phyloP scores from a whole-genome alignment of 163 green algal species.

The Scenedesmus sp. region DNA sequence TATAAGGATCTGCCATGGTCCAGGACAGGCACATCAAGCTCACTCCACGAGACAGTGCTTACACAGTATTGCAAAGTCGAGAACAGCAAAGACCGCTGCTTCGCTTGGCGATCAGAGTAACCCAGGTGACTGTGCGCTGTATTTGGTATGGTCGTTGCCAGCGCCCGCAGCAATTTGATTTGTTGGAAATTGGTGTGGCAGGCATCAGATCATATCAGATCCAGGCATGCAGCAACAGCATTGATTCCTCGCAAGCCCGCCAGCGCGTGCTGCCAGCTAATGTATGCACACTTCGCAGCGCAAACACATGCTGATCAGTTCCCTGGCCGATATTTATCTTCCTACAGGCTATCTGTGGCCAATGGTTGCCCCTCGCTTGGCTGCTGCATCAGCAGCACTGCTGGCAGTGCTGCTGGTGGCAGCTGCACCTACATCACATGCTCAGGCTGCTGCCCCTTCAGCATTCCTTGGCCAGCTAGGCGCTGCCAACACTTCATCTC shows the following conservation, averaged over 20 bases:
- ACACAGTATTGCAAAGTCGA: not conserved
- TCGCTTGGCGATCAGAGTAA: not conserved
- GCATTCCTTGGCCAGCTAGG: conserved; percentile 35
- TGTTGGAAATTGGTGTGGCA: not conserved
- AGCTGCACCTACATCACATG: conserved; percentile 21
- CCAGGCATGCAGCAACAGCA: not conserved
- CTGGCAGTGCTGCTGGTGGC: conserved; percentile 19
- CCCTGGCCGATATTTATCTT: not conserved
- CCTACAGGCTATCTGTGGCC: not conserved
- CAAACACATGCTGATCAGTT: not conserved
- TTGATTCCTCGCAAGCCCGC: not conserved
- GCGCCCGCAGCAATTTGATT: not conserved
- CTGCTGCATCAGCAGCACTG: conserved; percentile 3
- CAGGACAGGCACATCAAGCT: not conserved
- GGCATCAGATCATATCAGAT: not conserved
- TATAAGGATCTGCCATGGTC: conserved; percentile 2
- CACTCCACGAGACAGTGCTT: not conserved
- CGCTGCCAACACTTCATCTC: not conserved
- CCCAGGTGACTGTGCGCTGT: not conserved
- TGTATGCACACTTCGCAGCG: not conserved
- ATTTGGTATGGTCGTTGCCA: too few species aligned
- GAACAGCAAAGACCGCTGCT: not conserved
- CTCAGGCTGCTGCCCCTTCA: conserved; percentile 24
- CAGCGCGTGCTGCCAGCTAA: not conserved
- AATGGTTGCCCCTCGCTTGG: not conserved